phyloP scores from a whole-genome alignment of 1,284 basidiomycete genomes.

The Moesziomyces sp. region DNA sequence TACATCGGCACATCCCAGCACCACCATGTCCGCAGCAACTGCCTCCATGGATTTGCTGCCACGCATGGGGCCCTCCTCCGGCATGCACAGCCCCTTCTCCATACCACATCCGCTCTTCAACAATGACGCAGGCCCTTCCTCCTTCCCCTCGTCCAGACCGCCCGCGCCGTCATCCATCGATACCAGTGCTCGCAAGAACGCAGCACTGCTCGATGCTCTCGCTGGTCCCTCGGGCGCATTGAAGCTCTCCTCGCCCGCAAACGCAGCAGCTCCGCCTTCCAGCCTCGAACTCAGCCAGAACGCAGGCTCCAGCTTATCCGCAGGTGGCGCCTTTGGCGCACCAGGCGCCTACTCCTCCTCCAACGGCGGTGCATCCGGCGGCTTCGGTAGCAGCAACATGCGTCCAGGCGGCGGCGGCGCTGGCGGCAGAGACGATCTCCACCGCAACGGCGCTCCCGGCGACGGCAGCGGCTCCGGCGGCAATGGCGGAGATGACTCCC shows the following conservation, averaged over 20 bases:
- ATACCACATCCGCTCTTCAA: slow-evolving; percentile 43
- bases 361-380: slow-evolving; percentile 12
- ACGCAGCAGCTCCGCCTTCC: slow-evolving; percentile 16
- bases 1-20: background rate
- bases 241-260: slow-evolving; percentile 12
- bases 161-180: slow-evolving; percentile 4
- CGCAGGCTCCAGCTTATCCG: slow-evolving; percentile 19
- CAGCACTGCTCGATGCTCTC: slow-evolving; percentile 30
- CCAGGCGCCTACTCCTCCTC: slow-evolving; percentile 18
- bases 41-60: slow-evolving; percentile 30
- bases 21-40: slow-evolving; percentile 22
- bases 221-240: slow-evolving; percentile 19
- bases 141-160: slow-evolving; percentile 3
- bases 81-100: slow-evolving; percentile 40
- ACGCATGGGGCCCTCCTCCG: slow-evolving; percentile 10
- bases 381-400: slow-evolving; percentile 4
- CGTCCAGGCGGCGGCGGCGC: slow-evolving; percentile 3
- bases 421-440: slow-evolving; percentile 10
- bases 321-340: slow-evolving; percentile 19
- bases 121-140: slow-evolving; percentile 17
- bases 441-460: slow-evolving; percentile 19
- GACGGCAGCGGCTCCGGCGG: slow-evolving; percentile 33
- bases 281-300: slow-evolving; percentile 31
- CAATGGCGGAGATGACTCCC: slow-evolving; percentile 26
- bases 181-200: slow-evolving; percentile 13